Evolutionary conservation across 768 basidiomycete genomes (phyloP).

Genomic region (Lactarius indigo): DNA sequence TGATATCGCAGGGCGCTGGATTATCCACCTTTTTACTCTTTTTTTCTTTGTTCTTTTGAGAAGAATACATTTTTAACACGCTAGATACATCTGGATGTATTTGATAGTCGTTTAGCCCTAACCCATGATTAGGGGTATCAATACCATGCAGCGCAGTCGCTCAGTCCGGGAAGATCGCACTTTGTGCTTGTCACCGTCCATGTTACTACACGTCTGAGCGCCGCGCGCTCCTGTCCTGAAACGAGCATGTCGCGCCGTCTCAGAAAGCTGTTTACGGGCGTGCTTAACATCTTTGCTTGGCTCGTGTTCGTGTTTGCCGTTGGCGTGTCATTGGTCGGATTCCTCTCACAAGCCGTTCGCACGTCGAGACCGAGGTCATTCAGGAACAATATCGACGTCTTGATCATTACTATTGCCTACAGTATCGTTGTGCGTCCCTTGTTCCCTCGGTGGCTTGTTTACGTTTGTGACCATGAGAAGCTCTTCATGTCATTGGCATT

Average conservation of each 20-base stretch:
- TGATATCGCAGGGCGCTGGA: neutral
- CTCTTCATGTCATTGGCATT: constrained; percentile 54
- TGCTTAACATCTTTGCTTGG: constrained; percentile 36
- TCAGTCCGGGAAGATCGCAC: neutral
- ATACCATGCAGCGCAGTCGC: neutral
- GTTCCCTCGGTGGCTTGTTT: neutral
- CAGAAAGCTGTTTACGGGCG: constrained; percentile 15
- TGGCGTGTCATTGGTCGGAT: constrained; percentile 58
- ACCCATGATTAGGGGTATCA: constrained; percentile 9
- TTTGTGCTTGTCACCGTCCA: neutral
- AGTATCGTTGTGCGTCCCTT: constrained; percentile 52
- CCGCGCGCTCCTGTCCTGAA: neutral
- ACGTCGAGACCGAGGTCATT: constrained; percentile 54
- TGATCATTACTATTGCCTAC: constrained; percentile 70
- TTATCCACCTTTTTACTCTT: neutral
- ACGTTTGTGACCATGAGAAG: constrained; percentile 30
- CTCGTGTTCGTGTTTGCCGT: constrained; percentile 39
- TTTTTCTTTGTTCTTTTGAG: neutral
- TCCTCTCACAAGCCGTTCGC: constrained; percentile 71
- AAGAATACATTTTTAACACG: neutral
- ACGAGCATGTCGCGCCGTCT: constrained; percentile 13
- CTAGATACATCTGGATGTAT: constrained; percentile 22
- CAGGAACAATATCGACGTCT: constrained; percentile 61
- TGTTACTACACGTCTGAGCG: neutral
- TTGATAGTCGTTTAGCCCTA: constrained; percentile 5